Percentiles rank a stretch among this genome's conserved stretches.
These are phyloP conservation scores for Cucurbitaria berberidis DNA, from an alignment of 2,329 filamentous ascomycete genomes.

Conservation along the genomic window DNA sequence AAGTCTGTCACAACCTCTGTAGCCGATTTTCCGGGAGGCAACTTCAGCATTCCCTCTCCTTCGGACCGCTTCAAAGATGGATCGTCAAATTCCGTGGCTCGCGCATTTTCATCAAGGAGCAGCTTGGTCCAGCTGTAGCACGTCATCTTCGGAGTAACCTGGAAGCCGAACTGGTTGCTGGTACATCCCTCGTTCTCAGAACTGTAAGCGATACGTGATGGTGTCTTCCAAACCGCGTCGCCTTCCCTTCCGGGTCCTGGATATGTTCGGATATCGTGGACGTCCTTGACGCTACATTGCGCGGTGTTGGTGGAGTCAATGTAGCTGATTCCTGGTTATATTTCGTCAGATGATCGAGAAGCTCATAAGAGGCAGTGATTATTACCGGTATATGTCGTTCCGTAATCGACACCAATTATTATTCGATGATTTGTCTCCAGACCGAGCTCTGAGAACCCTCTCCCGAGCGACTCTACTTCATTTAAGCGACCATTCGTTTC, in stretches of 20 bases:
- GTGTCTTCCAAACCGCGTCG: not conserved
- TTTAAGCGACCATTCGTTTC: not conserved
- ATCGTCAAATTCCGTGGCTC: constrained; percentile 12
- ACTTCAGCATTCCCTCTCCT: constrained; percentile 9
- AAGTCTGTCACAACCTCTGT: constrained; percentile 13
- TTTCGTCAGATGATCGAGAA: not conserved
- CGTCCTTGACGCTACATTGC: not conserved
- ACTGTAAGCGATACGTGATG: not conserved
- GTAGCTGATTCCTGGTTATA: not conserved
- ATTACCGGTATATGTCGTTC: constrained; percentile 1
- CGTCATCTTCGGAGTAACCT: constrained; percentile 12
- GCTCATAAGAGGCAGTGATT: not conserved
- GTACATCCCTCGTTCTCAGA: not conserved
- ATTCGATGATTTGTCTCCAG: constrained; percentile 1
- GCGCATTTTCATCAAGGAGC: constrained; percentile 10
- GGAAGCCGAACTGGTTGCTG: constrained; percentile 2
- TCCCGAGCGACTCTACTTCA: not conserved
- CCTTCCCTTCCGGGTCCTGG: not conserved
- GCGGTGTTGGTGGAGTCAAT: not conserved
- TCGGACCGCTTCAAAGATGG: constrained; percentile 5
- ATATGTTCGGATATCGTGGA: not conserved
- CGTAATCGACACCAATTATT: constrained; percentile 1
- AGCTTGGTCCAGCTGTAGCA: constrained; percentile 22
- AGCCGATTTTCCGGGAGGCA: constrained; percentile 9
- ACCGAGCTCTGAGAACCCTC: not conserved